A percentile compares a stretch with the other conserved stretches of the same genome.
phyloP scores from a whole-genome alignment of 331 rosid genomes.

The Prunus yedoensis region DNA sequence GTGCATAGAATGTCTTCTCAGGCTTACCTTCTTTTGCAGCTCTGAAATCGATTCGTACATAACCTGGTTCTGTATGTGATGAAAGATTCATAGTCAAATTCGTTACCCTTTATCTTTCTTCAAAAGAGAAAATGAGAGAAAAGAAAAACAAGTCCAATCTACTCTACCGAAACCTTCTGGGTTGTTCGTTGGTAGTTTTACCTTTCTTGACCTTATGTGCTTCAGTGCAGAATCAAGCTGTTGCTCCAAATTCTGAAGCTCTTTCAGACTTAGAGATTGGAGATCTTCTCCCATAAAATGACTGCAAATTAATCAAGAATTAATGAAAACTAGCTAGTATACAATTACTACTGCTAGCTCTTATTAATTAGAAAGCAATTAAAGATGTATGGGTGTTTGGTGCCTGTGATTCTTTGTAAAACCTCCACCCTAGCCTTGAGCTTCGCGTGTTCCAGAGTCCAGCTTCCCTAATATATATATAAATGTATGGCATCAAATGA shows the following conservation, averaged over 20 bases:
- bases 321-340: background rate
- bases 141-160: too few species aligned
- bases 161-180: too few species aligned
- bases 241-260: conserved; percentile 81
- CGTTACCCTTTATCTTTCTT: too few species aligned
- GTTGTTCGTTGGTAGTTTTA: too few species aligned
- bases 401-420: conserved; percentile 68
- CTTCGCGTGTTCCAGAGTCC: conserved; percentile 78
- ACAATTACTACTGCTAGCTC: background rate
- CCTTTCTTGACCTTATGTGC: conserved; percentile 72
- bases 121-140: too few species aligned
- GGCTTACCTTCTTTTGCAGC: too few species aligned
- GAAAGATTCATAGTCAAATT: too few species aligned
- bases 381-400: background rate
- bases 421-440: conserved; percentile 83
- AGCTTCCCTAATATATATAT: conserved; percentile 57
- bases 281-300: conserved; percentile 82
- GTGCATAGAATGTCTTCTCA: too few species aligned
- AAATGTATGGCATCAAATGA: background rate
- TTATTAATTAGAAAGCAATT: background rate
- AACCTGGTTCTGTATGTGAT: too few species aligned
- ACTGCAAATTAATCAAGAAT: conserved; percentile 37
- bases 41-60: too few species aligned
- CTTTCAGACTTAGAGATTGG: conserved; percentile 57
- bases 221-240: conserved; percentile 85